Base-by-base conservation (phyloP, 139 green algal genomes). In the Mesotaenium endlicherianum region DNA sequence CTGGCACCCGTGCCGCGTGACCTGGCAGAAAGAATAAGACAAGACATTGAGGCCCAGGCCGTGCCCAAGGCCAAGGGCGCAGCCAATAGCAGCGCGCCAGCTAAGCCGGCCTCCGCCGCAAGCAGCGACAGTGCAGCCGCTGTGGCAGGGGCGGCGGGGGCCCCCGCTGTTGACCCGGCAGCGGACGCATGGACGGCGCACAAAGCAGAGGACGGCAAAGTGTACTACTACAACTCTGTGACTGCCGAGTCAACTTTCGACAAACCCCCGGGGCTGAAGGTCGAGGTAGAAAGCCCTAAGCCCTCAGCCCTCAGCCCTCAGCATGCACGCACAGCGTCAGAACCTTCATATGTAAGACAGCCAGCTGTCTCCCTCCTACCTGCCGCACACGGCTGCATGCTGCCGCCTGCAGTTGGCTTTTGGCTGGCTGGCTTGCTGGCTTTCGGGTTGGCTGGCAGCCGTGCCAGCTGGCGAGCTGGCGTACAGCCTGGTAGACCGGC, bases 161-260 rank as follows among this genome's bases (percentile, higher is more conserved):
- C 50, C 26, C 26, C 50, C 26, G 50, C 50, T 64, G 50, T 64
- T 64, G 50, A 20, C 20, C 26, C 50, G 26, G 83, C 87, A 68
- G 30, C 50, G 39, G 86, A 88, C 47, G 74, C 87, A 0, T 94
- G 92, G 92, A 91, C 81, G 30, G 91, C 89, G 6, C 89, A 94
- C 82, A 94, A 91, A 81, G 64, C 86, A 0, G 88, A 84, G 0
- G 82, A 90, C 30, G 92, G 91, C 77, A 86, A 93, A 53, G 26
- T 86, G 38, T 96, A 95, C 60, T 96, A 93, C 69, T 94, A 92
- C 88, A 96, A 96, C 81, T 89, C 84, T 1, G 17, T 92, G 34
- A 95, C 90, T 0, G 75, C 75, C 0, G 87, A 92, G 77, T 93
- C 89, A 16, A 83, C 82, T 0, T 96, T 92, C 90, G 75, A 53